Conservation (phyloP, 1,284 basidiomycete genomes). For the Boletus subluridellus region DNA sequence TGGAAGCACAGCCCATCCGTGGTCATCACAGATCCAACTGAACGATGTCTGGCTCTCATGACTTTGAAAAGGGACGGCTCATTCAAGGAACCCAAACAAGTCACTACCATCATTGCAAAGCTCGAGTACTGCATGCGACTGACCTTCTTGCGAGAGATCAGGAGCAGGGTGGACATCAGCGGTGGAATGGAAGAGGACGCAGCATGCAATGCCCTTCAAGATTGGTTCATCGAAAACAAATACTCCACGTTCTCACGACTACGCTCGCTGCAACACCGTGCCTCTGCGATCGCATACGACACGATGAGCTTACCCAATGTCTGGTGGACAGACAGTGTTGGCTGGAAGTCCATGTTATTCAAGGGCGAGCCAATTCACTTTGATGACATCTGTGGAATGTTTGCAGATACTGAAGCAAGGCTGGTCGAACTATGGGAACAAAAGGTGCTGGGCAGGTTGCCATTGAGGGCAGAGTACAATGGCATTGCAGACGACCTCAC, state of each 20-base stretch:
- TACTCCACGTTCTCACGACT: conserved; percentile 25
- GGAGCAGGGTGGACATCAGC: too few species aligned
- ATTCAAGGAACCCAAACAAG: too few species aligned
- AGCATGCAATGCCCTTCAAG: too few species aligned
- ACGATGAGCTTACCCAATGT: conserved; percentile 20
- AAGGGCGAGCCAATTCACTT: conserved; percentile 18
- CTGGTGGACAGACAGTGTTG: conserved; percentile 25
- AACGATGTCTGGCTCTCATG: too few species aligned
- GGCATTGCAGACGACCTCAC: neutral
- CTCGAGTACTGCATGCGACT: too few species aligned
- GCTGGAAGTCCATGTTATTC: conserved; percentile 19
- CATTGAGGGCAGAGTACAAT: conserved; percentile 10
- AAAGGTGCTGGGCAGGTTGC: conserved; percentile 12
- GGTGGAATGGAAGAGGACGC: too few species aligned
- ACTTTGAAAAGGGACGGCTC: too few species aligned
- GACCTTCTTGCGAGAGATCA: too few species aligned
- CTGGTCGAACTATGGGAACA: conserved; percentile 19
- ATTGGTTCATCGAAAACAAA: conserved; percentile 24
- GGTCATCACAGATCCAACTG: too few species aligned
- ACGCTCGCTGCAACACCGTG: conserved; percentile 23
- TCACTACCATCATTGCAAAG: too few species aligned
- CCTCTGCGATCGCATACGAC: conserved; percentile 16
- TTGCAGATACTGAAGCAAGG: neutral
- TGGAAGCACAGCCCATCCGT: too few species aligned
- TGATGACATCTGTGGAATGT: conserved; percentile 13